These are phyloP conservation scores for Monosporascus sp. DNA, from an alignment of 2,329 filamentous ascomycete genomes.

Conservation along the genomic window DNA sequence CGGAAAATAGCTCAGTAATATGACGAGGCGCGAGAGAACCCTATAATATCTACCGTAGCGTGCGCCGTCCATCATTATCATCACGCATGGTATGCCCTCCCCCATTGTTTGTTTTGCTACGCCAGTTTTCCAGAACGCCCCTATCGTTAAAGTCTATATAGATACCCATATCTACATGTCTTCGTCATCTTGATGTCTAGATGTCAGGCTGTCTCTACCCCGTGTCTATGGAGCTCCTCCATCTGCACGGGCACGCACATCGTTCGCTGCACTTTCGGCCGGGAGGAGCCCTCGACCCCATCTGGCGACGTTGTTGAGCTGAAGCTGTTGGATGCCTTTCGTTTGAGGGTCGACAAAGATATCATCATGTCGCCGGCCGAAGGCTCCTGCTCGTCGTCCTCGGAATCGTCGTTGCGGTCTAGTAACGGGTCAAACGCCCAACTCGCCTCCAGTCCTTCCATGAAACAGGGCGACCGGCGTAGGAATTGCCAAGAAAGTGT, in stretches of 20 bases:
- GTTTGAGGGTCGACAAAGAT: constrained; percentile 39
- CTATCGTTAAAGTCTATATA: neutral
- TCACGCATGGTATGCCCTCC: neutral
- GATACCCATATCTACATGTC: neutral
- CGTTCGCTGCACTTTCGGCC: constrained; percentile 33
- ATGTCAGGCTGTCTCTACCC: constrained; percentile 32
- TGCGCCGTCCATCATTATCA: neutral
- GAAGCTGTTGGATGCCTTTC: constrained; percentile 45
- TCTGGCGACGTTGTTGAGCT: constrained; percentile 25
- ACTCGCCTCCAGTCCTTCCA: constrained; percentile 48
- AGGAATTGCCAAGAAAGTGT: constrained; percentile 53
- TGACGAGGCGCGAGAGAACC: no score
- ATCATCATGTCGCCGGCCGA: constrained; percentile 43
- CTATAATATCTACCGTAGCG: no score
- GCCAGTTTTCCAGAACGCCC: neutral
- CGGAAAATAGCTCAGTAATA: no score
- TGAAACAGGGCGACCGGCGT: constrained; percentile 39
- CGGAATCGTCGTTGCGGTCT: constrained; percentile 35
- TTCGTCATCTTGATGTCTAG: neutral
- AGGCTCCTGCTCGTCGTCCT: constrained; percentile 31
- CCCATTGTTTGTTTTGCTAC: neutral
- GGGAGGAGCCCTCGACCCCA: constrained; percentile 12
- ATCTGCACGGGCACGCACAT: constrained; percentile 33
- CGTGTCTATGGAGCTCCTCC: constrained; percentile 30
- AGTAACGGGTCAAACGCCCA: constrained; percentile 48